phyloP scores from a whole-genome alignment of 306 rosid species.

The Arachis stenosperma region DNA sequence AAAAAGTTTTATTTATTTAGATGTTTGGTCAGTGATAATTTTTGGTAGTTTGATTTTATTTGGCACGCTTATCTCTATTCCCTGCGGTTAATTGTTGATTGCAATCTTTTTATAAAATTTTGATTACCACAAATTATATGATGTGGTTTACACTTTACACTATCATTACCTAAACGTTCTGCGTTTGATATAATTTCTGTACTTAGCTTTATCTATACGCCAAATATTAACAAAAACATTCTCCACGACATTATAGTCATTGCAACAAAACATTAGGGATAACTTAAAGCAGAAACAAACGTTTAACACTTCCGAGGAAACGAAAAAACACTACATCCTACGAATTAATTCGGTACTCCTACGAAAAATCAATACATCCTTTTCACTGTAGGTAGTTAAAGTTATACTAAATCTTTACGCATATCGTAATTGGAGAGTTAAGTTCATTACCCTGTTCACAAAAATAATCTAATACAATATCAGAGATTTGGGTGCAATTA shows the following conservation, averaged over 20 bases:
- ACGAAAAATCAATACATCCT: too few relatives aligned
- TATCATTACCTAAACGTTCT: too few relatives aligned
- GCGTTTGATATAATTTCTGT: background rate
- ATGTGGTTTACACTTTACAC: background rate
- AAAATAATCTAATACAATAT: too few relatives aligned
- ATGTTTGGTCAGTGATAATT: slow-evolving; percentile 32
- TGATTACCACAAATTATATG: slow-evolving; percentile 29
- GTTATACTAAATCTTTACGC: too few relatives aligned
- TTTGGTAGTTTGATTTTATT: slow-evolving; percentile 29
- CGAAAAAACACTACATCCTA: background rate
- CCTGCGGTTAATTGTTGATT: slow-evolving; percentile 24
- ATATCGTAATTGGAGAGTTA: too few relatives aligned
- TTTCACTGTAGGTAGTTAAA: too few relatives aligned
- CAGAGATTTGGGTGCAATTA: background rate
- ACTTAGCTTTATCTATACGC: background rate
- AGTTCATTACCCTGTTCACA: too few relatives aligned
- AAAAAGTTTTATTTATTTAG: slow-evolving; percentile 32
- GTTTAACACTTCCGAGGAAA: too few relatives aligned
- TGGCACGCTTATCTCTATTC: slow-evolving; percentile 18
- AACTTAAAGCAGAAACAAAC: too few relatives aligned
- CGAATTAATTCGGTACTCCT: background rate
- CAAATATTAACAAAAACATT: background rate
- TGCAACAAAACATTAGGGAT: background rate
- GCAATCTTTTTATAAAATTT: slow-evolving; percentile 38
- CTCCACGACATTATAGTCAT: background rate